phyloP scores from a whole-genome alignment of 257 asterid species.

The Nicotiana tabacum region DNA sequence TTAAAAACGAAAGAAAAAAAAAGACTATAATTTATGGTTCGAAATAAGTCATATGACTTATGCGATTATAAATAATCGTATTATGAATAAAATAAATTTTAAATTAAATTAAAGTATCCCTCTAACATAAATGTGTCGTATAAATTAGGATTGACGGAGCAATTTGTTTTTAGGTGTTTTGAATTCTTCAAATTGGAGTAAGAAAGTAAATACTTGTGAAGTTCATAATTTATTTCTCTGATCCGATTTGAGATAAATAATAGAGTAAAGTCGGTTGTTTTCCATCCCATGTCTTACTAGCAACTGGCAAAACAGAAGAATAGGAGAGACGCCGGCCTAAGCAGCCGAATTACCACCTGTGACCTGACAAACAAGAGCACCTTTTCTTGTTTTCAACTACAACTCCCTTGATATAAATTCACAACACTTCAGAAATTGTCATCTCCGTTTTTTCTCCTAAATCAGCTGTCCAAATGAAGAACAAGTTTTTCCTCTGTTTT shows the following conservation, averaged over 20 bases:
- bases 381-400: not conserved
- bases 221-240: not conserved
- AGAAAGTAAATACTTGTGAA: not conserved
- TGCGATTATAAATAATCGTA: too few species aligned
- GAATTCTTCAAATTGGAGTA: too few species aligned
- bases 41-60: too few species aligned
- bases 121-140: too few species aligned
- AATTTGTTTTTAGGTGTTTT: too few species aligned
- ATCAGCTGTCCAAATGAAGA: not conserved
- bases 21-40: too few species aligned
- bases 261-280: not conserved
- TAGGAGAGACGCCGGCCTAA: not conserved
- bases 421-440: not conserved
- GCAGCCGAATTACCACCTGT: not conserved
- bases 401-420: not conserved
- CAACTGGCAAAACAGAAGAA: not conserved
- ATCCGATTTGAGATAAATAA: not conserved
- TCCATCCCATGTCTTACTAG: not conserved
- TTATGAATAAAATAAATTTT: too few species aligned
- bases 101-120: too few species aligned
- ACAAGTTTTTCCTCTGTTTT: not conserved
- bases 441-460: not conserved
- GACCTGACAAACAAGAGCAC: not conserved
- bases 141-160: too few species aligned
- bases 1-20: too few species aligned